Conservation (phyloP, 2,329 filamentous ascomycete species). For the Fulvia fulva region DNA sequence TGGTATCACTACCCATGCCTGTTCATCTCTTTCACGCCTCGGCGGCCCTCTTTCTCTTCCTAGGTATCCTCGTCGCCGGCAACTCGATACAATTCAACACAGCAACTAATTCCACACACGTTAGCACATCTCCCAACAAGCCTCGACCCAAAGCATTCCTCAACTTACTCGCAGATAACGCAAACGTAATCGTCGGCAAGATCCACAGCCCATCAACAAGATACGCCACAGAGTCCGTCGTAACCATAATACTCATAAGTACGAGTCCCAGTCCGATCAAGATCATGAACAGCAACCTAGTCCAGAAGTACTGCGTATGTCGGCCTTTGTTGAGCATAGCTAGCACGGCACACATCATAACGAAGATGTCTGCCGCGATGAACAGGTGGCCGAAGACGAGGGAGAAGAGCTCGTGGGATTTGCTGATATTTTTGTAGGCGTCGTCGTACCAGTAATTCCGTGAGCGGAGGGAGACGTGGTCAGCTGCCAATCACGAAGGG, state of each 20-base stretch:
- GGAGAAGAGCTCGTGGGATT: constrained; percentile 14
- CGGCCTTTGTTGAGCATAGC: constrained; percentile 22
- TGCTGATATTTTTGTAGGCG: constrained; percentile 2
- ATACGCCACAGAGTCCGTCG: neutral
- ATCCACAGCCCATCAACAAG: constrained; percentile 11
- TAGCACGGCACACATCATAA: constrained; percentile 31
- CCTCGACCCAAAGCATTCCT: too few species aligned
- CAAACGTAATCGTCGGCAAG: constrained; percentile 13
- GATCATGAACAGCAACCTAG: constrained; percentile 21
- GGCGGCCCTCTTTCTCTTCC: too few species aligned
- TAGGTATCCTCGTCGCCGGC: too few species aligned
- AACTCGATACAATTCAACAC: too few species aligned
- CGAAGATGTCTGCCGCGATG: constrained; percentile 25
- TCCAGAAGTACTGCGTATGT: constrained; percentile 23
- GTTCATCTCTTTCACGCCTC: too few species aligned
- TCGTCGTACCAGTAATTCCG: constrained; percentile 1
- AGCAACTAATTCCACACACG: too few species aligned
- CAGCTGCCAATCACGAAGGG: neutral
- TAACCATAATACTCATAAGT: constrained; percentile 6
- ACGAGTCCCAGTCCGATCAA: constrained; percentile 7
- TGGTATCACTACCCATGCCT: too few species aligned
- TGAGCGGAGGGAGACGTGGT: neutral
- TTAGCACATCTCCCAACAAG: too few species aligned
- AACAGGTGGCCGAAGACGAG: constrained; percentile 31
- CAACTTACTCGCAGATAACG: too few species aligned